Evolutionary conservation across 345 rosid genomes (phyloP).

Genomic region (Rubroshorea leprosula): DNA sequence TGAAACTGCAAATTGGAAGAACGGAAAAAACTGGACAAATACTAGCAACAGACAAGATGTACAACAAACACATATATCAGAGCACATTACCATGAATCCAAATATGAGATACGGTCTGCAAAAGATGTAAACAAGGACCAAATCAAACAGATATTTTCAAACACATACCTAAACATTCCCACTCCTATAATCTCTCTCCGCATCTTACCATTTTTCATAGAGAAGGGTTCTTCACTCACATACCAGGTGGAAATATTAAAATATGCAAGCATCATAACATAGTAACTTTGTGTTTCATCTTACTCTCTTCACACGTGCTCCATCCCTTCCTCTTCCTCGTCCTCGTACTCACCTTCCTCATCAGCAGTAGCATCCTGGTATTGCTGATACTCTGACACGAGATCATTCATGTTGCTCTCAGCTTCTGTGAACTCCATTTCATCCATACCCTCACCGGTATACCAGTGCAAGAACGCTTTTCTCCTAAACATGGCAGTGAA

Average conservation of each 20-base stretch:
- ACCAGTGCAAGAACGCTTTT: constrained; percentile 10
- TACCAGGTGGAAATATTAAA: no score
- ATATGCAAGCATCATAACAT: neutral
- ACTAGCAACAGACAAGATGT: no score
- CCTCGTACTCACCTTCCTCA: constrained; percentile 18
- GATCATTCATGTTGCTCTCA: constrained; percentile 27
- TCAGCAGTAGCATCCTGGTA: constrained; percentile 28
- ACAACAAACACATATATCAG: no score
- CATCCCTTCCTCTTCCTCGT: neutral
- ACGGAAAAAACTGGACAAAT: no score
- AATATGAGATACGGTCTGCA: no score
- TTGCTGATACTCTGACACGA: constrained; percentile 30
- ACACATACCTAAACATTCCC: no score
- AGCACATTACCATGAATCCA: no score
- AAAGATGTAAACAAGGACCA: no score
- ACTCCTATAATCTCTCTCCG: no score
- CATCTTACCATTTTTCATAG: no score
- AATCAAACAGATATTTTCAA: no score
- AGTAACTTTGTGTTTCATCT: neutral
- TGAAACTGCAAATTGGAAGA: no score
- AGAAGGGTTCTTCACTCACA: constrained; percentile 1
- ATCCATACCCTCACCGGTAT: constrained; percentile 9
- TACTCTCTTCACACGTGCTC: neutral
- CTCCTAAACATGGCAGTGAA: constrained; percentile 8
- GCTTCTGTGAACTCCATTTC: constrained; percentile 11